Conservation (phyloP, 352 stramenopile species). For the Pythium chondricola region DNA sequence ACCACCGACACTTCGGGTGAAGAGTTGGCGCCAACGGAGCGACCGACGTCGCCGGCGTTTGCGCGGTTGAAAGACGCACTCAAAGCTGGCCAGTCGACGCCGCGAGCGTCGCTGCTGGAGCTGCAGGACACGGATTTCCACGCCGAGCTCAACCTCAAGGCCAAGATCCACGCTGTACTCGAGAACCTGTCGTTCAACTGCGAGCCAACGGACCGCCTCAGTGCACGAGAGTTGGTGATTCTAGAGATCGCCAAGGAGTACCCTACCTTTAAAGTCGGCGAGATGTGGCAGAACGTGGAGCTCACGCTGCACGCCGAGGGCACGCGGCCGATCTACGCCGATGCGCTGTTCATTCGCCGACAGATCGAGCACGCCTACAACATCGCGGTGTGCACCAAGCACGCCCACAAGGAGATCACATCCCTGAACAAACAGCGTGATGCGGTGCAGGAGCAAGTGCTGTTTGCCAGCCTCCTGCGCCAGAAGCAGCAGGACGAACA, state of each 20-base stretch:
- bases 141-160: constrained; percentile 51
- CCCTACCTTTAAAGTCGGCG: constrained; percentile 52
- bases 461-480: constrained; percentile 44
- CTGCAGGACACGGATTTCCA: constrained; percentile 30
- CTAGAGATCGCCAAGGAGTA: constrained; percentile 75
- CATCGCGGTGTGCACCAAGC: constrained; percentile 53
- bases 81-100: constrained; percentile 33
- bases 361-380: constrained; percentile 76
- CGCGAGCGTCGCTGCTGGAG: constrained; percentile 21
- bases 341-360: constrained; percentile 61
- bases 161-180: constrained; percentile 66
- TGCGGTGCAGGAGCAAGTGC: constrained; percentile 25
- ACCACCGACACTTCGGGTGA: constrained; percentile 1
- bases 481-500: constrained; percentile 72
- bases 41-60: constrained; percentile 59
- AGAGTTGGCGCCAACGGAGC: constrained; percentile 12
- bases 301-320: constrained; percentile 52
- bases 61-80: constrained; percentile 64
- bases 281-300: constrained; percentile 74
- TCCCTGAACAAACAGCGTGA: constrained; percentile 13
- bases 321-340: constrained; percentile 64
- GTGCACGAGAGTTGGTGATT: constrained; percentile 45
- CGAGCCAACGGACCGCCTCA: constrained; percentile 24
- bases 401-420: constrained; percentile 50
- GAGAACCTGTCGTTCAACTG: constrained; percentile 53